Conservation (phyloP, 192 early-diverging fungal species). For the Coemansia sp. region DNA sequence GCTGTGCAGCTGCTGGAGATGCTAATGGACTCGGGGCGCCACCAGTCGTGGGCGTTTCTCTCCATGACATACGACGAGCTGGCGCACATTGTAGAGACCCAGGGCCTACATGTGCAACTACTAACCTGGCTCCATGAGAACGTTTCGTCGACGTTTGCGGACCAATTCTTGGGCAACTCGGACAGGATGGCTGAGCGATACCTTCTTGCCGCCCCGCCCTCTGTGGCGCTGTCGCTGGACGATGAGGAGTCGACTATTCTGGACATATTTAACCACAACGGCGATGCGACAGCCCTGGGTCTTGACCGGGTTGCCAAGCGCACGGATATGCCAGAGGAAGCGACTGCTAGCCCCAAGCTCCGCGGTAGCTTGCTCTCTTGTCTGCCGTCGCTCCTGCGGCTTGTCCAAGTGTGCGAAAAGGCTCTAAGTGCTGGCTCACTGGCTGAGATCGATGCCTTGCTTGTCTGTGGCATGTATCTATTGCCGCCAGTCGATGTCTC, state of each 20-base stretch:
- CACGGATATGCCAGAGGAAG: not conserved
- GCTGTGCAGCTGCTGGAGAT: constrained; percentile 64
- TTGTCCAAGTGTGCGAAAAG: constrained; percentile 75
- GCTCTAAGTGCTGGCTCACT: constrained; percentile 57
- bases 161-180: constrained; percentile 59
- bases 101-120: constrained; percentile 59
- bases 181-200: constrained; percentile 37
- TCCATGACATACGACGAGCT: constrained; percentile 75
- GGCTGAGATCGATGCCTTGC: constrained; percentile 67
- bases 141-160: constrained; percentile 62
- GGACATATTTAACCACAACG: constrained; percentile 47
- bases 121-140: constrained; percentile 72
- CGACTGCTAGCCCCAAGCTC: constrained; percentile 16
- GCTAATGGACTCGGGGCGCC: constrained; percentile 51
- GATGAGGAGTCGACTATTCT: constrained; percentile 35
- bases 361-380: constrained; percentile 56
- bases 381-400: constrained; percentile 68
- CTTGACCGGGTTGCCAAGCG: constrained; percentile 53
- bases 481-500: constrained; percentile 27
- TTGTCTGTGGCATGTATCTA: constrained; percentile 65
- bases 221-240: constrained; percentile 33
- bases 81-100: constrained; percentile 62
- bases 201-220: not conserved
- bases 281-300: constrained; percentile 26
- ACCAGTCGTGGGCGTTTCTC: constrained; percentile 63